Evolutionary conservation across 108 stramenopile species (phyloP), one percentile per base, ranked within the genome.

Genomic region (Pseudonitzschia multistriata): DNA sequence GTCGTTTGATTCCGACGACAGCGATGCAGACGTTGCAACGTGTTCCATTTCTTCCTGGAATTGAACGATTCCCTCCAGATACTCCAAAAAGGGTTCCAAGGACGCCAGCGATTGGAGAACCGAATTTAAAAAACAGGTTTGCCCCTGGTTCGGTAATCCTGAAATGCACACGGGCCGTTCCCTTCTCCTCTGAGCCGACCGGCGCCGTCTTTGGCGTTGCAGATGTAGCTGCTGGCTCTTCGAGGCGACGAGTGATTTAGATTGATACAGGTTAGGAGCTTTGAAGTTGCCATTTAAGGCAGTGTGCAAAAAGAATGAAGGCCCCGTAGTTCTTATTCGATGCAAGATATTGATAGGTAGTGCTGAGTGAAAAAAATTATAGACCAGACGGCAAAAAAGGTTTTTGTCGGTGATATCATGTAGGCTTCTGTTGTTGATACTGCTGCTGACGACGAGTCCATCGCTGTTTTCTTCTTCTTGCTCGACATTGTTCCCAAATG

Each of bases 121-220:
- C 21, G 88, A 85, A 64, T 90, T 93, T 37, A 88, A 67, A 62
- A 86, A 93, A 67, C 92, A 93, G 0, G 92, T 90, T 69, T 93
- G 89, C 8, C 92, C 92, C 60, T 73, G 72, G 69, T 93, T 93
- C 13, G 70, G 74, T 21, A 93, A 74, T 3, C 92, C 92, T 62
- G 48, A 61, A 50, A 68, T 62, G n/a, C 21, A 42, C 71, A 49
- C 33, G 7, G 35, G 57, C 27, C 31, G 47, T 47, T 62, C 47
- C 55, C 33, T 13, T 11, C 34, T 19, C 36, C 52, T 39, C 34
- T 31, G 49, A 14, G 30, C 22, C 21, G 42, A 64, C 27, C 0
- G 33, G 17, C 61, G 61, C 24, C 61, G 61, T 29, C 61, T 28
- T 29, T 62, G 61, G 14, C 54, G 27, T n/a, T 30, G 54, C 14